These are phyloP conservation scores for Nicotiana rustica DNA, from an alignment of 305 asterid species.

Conservation along the genomic window DNA sequence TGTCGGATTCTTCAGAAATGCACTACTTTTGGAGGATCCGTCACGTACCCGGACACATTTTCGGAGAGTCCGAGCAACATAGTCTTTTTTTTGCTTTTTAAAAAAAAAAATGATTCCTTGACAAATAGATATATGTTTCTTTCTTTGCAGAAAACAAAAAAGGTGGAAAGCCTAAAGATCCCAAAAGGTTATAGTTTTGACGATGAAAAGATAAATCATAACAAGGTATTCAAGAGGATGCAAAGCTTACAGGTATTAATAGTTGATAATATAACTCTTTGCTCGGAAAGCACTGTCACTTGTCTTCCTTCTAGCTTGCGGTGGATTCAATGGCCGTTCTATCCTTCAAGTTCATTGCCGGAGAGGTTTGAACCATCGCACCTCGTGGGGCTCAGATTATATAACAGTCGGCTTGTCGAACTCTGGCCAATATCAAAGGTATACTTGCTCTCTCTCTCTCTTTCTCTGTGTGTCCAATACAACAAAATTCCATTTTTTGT, in stretches of 20 bases:
- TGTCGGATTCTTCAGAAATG: too few relatives aligned
- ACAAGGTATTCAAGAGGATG: background rate
- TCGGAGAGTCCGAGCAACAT: too few relatives aligned
- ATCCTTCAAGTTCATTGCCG: background rate
- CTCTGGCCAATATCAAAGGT: slow-evolving; percentile 21
- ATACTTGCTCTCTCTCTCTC: background rate
- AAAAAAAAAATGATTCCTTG: background rate
- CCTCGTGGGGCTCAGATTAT: background rate
- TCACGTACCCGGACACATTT: too few relatives aligned
- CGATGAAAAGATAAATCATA: background rate
- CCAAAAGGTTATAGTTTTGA: background rate
- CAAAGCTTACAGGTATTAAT: background rate
- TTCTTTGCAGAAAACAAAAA: background rate
- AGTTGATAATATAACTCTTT: background rate
- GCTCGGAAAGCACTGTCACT: background rate
- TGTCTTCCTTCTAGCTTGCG: background rate
- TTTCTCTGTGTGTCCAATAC: background rate
- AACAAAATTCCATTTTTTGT: background rate
- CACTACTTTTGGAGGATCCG: too few relatives aligned
- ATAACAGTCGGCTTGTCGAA: background rate
- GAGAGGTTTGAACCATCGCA: background rate
- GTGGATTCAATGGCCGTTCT: background rate
- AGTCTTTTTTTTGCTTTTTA: too few relatives aligned
- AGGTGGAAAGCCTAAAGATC: background rate
- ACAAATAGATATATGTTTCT: background rate